phyloP scores from a whole-genome alignment of 2,329 filamentous ascomycete species.

The Aspergillus floridensis region DNA sequence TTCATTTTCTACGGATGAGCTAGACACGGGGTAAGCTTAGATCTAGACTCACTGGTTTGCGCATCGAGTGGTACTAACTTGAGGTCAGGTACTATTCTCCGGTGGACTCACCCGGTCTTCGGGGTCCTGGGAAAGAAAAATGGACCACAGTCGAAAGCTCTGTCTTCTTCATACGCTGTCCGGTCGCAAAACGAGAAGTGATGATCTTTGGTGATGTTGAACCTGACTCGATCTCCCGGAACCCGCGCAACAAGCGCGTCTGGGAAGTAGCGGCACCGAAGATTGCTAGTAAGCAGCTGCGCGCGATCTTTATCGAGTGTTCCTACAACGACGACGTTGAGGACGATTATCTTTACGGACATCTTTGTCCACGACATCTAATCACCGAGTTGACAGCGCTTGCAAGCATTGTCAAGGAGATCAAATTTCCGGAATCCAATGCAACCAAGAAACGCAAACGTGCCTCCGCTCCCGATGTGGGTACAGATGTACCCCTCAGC shows the following conservation, averaged over 20 bases:
- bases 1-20: constrained; percentile 28
- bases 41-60: neutral
- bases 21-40: constrained; percentile 25
- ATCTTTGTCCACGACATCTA: constrained; percentile 79
- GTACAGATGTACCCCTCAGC: constrained; percentile 24
- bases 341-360: constrained; percentile 79
- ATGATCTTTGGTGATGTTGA: constrained; percentile 96
- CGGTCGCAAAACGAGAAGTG: constrained; percentile 68
- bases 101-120: constrained; percentile 26
- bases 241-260: constrained; percentile 74
- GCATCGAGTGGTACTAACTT: neutral
- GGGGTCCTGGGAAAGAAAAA: constrained; percentile 9
- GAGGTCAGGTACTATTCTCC: constrained; percentile 25
- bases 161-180: constrained; percentile 86
- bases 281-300: constrained; percentile 68
- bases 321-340: constrained; percentile 81
- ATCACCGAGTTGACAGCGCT: constrained; percentile 73
- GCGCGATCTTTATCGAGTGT: constrained; percentile 91
- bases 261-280: constrained; percentile 90
- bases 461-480: constrained; percentile 11
- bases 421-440: constrained; percentile 37
- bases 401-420: constrained; percentile 66
- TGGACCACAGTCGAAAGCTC: constrained; percentile 64
- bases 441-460: constrained; percentile 46
- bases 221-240: constrained; percentile 79